These are phyloP conservation scores for Hirschioporus abietinus DNA, from an alignment of 768 basidiomycete species.

Conservation along the genomic window DNA sequence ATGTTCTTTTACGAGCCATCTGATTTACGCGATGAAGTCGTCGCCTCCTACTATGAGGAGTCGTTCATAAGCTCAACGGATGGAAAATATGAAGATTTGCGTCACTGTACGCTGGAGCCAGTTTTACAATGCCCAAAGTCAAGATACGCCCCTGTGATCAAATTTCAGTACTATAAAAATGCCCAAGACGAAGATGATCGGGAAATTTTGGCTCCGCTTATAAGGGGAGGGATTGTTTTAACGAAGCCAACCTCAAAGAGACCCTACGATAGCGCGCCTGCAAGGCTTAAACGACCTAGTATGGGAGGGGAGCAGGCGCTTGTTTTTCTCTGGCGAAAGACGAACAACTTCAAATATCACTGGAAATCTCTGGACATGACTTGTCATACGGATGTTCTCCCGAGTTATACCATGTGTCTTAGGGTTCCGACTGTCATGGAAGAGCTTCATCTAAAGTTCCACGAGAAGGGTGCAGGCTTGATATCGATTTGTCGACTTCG, in stretches of 20 bases:
- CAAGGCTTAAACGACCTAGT: not conserved
- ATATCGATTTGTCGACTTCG: not conserved
- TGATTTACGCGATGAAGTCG: not conserved
- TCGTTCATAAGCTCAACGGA: not conserved
- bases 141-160: not conserved
- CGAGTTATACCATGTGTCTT: not conserved
- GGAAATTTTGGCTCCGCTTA: not conserved
- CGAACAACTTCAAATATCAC: not conserved
- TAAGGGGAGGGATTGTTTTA: not conserved
- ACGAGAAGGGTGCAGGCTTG: not conserved
- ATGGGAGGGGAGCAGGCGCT: not conserved
- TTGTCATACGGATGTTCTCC: not conserved
- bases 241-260: not conserved
- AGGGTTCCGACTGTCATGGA: not conserved
- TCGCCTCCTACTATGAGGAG: not conserved
- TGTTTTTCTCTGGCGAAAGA: not conserved
- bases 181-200: too few relatives aligned
- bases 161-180: not conserved
- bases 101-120: not conserved
- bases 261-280: not conserved
- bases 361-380: not conserved
- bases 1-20: too few relatives aligned
- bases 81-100: not conserved
- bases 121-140: not conserved
- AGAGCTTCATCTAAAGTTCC: not conserved